Percentiles rank a stretch among this genome's conserved stretches.
phyloP scores from a whole-genome alignment of 2,329 filamentous ascomycete species.

The Botryotinia convoluta region DNA sequence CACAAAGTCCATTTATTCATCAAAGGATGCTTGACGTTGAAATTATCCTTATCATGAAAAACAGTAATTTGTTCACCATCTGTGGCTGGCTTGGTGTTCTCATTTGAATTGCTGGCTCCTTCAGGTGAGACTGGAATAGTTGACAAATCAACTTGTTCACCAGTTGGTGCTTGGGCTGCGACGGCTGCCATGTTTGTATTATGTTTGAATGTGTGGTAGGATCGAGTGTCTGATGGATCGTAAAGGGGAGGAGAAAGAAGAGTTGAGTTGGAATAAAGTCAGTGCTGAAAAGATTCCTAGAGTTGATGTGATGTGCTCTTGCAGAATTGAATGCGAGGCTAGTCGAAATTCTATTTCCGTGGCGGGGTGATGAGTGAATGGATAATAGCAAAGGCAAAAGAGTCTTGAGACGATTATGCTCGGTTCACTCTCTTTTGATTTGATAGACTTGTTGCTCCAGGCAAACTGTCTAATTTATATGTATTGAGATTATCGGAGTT shows the following conservation, averaged over 20 bases:
- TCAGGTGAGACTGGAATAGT: constrained; percentile 66
- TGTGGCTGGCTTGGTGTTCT: constrained; percentile 43
- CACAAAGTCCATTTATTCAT: constrained; percentile 98
- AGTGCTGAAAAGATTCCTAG: constrained; percentile 1
- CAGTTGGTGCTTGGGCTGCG: constrained; percentile 26
- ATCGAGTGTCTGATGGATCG: constrained; percentile 14
- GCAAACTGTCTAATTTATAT: constrained; percentile 4
- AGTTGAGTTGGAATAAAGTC: background rate
- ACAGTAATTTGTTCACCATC: constrained; percentile 76
- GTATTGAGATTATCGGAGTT: background rate
- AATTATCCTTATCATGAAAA: constrained; percentile 98
- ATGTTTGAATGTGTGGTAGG: background rate
- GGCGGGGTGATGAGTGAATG: constrained; percentile 14
- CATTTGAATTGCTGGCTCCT: constrained; percentile 54
- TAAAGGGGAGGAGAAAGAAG: background rate
- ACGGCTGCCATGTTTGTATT: constrained; percentile 33
- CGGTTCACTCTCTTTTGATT: background rate
- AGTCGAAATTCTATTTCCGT: constrained; percentile 19
- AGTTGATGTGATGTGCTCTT: constrained; percentile 18
- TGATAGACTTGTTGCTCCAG: constrained; percentile 16
- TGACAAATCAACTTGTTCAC: constrained; percentile 60
- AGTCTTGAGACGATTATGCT: background rate
- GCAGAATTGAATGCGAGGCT: constrained; percentile 14
- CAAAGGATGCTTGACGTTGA: constrained; percentile 98
- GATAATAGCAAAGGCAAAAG: constrained; percentile 2